Evolutionary conservation across 306 rosid species (phyloP).

Genomic region (Pterocarpus macrocarpus): DNA sequence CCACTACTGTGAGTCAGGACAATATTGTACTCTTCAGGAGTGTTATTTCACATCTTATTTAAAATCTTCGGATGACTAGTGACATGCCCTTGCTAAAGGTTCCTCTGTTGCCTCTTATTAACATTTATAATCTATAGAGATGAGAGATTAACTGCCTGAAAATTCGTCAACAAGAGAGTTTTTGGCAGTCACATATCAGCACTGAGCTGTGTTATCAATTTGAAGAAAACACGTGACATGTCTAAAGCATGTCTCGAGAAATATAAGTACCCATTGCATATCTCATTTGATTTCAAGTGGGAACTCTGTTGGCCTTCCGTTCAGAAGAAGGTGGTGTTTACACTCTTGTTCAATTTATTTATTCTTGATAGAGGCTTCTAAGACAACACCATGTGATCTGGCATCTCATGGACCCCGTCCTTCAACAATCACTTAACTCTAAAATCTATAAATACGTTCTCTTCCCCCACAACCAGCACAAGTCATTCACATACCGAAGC

Average conservation of each 20-base stretch:
- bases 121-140: neutral
- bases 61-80: neutral
- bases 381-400: slow-evolving; percentile 50
- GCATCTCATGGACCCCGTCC: slow-evolving; percentile 22
- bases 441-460: slow-evolving; percentile 7
- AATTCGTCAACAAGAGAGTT: neutral
- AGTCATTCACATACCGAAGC: slow-evolving; percentile 12
- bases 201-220: neutral
- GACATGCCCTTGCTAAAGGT: slow-evolving; percentile 27
- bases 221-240: slow-evolving; percentile 24
- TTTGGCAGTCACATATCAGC: neutral
- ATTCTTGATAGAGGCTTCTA: neutral
- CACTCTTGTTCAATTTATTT: neutral
- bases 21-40: neutral
- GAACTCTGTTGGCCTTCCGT: neutral
- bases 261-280: neutral
- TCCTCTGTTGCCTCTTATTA: neutral
- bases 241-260: neutral
- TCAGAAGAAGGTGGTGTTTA: neutral
- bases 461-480: slow-evolving; percentile 18
- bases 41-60: neutral
- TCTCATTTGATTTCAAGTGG: slow-evolving; percentile 29
- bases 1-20: neutral
- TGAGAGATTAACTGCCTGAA: neutral
- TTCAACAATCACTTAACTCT: slow-evolving; percentile 16